Conservation (phyloP, 139 green algal species). For the Chlorella sorokiniana region DNA sequence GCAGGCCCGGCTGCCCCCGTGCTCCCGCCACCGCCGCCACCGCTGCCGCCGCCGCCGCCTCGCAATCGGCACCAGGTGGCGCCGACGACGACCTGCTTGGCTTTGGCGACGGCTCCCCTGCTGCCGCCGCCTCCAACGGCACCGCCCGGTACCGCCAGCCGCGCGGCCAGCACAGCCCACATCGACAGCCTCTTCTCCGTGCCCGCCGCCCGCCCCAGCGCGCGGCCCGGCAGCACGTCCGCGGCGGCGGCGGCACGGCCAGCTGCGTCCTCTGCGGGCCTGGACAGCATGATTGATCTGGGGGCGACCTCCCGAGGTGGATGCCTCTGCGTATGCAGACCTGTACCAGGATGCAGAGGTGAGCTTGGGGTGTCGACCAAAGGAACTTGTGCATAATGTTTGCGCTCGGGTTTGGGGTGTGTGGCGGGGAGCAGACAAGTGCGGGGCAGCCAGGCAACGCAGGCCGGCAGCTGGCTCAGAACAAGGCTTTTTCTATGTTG, state of each 20-base stretch:
- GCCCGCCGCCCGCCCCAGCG: background rate
- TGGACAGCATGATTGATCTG: slow-evolving; percentile 54
- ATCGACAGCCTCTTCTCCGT: slow-evolving; percentile 52
- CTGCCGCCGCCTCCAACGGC: background rate
- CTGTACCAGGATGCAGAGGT: slow-evolving; percentile 35
- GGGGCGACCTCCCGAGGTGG: slow-evolving; percentile 29
- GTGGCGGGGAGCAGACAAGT: no score
- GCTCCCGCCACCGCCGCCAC: background rate
- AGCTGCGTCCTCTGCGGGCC: background rate
- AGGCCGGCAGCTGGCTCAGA: no score
- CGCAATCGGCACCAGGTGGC: background rate
- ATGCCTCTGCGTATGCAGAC: slow-evolving; percentile 23
- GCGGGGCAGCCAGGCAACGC: no score
- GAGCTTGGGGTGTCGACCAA: background rate
- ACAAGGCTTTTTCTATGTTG: no score
- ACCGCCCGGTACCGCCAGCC: background rate
- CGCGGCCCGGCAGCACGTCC: background rate
- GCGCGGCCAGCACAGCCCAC: slow-evolving; percentile 22
- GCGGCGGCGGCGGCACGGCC: background rate
- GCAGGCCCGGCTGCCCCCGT: background rate
- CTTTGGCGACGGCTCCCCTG: background rate
- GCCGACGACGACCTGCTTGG: slow-evolving; percentile 33
- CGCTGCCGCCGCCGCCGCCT: background rate
- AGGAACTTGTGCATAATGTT: no score
- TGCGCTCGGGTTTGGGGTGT: no score